Evolutionary conservation across 83 land plant genomes (phyloP).

Genomic region (Picea mariana): DNA sequence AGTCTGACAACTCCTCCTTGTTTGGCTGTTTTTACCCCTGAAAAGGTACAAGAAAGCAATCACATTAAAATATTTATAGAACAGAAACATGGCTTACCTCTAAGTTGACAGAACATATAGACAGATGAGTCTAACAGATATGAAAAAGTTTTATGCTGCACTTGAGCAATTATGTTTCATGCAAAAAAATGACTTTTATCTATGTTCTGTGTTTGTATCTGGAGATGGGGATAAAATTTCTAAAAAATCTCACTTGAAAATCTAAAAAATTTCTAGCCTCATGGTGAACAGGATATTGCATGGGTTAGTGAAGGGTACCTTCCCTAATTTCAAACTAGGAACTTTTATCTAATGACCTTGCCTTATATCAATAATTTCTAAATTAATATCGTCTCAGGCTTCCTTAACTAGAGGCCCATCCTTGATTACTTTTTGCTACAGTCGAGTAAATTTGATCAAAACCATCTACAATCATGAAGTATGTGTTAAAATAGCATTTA

Average conservation of each 20-base stretch:
- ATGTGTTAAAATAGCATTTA: neutral
- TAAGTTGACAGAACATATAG: neutral
- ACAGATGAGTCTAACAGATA: neutral
- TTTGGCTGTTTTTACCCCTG: constrained; percentile 89
- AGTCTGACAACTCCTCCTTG: constrained; percentile 97
- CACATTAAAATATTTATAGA: neutral
- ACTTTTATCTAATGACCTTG: neutral
- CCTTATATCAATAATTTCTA: neutral
- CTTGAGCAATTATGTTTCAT: no score
- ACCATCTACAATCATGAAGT: neutral
- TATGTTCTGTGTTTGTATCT: no score
- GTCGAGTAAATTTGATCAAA: neutral
- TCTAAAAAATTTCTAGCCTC: neutral
- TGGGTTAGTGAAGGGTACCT: neutral
- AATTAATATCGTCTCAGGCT: neutral
- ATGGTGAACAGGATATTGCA: neutral
- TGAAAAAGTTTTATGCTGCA: neutral
- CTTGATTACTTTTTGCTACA: neutral
- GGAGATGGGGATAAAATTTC: no score
- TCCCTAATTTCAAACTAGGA: neutral
- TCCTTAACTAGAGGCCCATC: neutral
- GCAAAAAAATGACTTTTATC: no score
- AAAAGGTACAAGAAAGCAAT: constrained; percentile 2
- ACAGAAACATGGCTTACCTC: neutral
- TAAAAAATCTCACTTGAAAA: no score